Conservation (phyloP, 73 alveolate genomes). For the Paramecium octaurelia region DNA sequence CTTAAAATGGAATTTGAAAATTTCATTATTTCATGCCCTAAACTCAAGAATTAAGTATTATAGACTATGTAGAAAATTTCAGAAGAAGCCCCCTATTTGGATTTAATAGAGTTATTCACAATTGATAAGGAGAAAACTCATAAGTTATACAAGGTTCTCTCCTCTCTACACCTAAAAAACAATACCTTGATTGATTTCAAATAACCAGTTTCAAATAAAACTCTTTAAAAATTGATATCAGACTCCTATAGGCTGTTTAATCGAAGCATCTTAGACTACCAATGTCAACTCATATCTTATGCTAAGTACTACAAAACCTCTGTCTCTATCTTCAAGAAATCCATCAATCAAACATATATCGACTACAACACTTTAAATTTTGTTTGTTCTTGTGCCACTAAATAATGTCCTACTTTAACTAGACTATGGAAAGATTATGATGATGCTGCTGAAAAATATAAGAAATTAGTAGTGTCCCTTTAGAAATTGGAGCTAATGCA, state of each 20-base stretch:
- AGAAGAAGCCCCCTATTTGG: background rate
- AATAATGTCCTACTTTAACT: background rate
- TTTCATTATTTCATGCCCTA: background rate
- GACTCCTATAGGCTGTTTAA: background rate
- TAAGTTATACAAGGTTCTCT: background rate
- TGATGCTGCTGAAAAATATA: background rate
- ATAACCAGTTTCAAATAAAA: background rate
- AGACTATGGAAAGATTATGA: background rate
- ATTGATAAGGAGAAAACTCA: background rate
- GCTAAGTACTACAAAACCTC: background rate
- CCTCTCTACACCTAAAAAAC: background rate
- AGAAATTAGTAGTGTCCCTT: background rate
- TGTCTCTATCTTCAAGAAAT: background rate
- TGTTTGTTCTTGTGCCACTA: background rate
- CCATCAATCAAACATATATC: background rate
- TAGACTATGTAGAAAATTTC: background rate
- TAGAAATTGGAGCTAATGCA: background rate
- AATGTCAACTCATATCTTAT: background rate
- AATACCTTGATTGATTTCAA: background rate
- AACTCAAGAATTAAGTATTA: background rate
- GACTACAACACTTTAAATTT: background rate
- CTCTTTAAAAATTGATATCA: background rate
- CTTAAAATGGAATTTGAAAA: background rate
- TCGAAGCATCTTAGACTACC: background rate
- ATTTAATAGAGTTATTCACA: background rate